phyloP scores from a whole-genome alignment of 148 eudicot species.

The Vaccinium corymbosum region DNA sequence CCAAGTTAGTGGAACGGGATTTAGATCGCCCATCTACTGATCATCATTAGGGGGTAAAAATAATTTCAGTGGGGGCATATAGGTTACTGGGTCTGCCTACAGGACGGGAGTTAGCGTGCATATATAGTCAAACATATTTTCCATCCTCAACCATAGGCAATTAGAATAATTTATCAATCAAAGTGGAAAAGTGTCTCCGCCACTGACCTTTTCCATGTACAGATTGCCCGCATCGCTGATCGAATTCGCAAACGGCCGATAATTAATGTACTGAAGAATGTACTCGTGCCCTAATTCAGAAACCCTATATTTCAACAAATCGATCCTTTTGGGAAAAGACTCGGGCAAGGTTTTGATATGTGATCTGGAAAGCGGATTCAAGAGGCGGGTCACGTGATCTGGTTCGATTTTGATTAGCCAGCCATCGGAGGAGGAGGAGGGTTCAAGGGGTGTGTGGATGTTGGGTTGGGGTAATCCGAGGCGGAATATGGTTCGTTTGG shows the following conservation, averaged over 20 bases:
- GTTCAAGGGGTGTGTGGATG: slow-evolving; percentile 10
- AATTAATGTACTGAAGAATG: slow-evolving; percentile 44
- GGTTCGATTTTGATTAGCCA: slow-evolving; percentile 75
- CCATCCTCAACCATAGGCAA: not conserved
- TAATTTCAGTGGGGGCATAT: not conserved
- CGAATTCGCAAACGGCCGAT: slow-evolving; percentile 33
- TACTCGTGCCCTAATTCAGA: slow-evolving; percentile 58
- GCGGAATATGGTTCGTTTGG: slow-evolving; percentile 46
- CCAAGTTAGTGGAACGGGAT: too few relatives aligned
- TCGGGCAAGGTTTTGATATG: slow-evolving; percentile 31
- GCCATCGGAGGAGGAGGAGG: slow-evolving; percentile 6
- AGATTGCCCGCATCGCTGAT: slow-evolving; percentile 46
- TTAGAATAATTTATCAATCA: not conserved
- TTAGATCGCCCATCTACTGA: not conserved
- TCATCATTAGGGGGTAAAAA: not conserved
- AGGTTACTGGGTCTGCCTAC: not conserved
- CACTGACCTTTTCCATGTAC: slow-evolving; percentile 55
- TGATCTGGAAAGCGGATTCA: slow-evolving; percentile 46
- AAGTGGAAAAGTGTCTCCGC: not conserved
- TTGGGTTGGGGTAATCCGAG: slow-evolving; percentile 19
- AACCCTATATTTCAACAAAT: slow-evolving; percentile 36
- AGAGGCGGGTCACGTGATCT: slow-evolving; percentile 33
- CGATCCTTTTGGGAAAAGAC: slow-evolving; percentile 36
- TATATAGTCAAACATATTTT: too few relatives aligned
- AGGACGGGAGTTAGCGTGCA: not conserved